These are phyloP conservation scores for Parachaetomium inaequale DNA, from an alignment of 495 filamentous ascomycete species.

Conservation along the genomic window DNA sequence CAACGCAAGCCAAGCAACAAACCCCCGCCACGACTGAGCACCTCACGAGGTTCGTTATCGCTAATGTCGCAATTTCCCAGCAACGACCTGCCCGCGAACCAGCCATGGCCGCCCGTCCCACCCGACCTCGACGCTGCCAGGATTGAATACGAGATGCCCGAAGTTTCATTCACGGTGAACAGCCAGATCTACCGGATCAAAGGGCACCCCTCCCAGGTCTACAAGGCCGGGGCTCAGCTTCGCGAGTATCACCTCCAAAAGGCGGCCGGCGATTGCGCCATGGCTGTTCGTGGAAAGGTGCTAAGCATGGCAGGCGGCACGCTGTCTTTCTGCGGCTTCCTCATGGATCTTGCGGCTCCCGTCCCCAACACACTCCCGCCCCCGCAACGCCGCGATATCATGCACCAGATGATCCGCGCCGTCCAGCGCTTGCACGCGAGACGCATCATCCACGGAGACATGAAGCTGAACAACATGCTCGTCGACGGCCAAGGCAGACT, in stretches of 20 bases:
- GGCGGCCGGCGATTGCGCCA: conserved; percentile 10
- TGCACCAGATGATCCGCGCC: conserved; percentile 11
- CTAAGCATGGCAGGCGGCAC: neutral
- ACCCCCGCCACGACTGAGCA: no score
- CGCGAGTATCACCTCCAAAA: conserved; percentile 13
- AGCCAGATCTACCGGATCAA: conserved; percentile 10
- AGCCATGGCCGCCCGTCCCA: conserved; percentile 8
- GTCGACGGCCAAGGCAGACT: neutral
- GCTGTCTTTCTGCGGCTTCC: neutral
- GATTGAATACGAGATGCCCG: conserved; percentile 1
- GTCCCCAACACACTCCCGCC: neutral
- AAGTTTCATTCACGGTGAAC: conserved; percentile 2
- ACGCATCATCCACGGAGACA: conserved; percentile 8
- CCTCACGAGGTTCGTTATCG: no score
- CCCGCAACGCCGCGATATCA: conserved; percentile 2
- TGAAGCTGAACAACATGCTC: conserved; percentile 14
- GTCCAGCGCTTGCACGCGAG: conserved; percentile 11
- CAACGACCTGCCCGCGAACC: neutral
- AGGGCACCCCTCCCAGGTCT: neutral
- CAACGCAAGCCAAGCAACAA: no score
- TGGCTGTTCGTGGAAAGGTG: conserved; percentile 3
- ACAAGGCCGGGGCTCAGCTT: neutral
- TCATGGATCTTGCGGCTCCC: conserved; percentile 12
- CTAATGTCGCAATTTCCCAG: no score
- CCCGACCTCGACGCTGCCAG: conserved; percentile 2